Evolutionary conservation across 768 basidiomycete species (phyloP).

Genomic region (Termitomyces sp.): DNA sequence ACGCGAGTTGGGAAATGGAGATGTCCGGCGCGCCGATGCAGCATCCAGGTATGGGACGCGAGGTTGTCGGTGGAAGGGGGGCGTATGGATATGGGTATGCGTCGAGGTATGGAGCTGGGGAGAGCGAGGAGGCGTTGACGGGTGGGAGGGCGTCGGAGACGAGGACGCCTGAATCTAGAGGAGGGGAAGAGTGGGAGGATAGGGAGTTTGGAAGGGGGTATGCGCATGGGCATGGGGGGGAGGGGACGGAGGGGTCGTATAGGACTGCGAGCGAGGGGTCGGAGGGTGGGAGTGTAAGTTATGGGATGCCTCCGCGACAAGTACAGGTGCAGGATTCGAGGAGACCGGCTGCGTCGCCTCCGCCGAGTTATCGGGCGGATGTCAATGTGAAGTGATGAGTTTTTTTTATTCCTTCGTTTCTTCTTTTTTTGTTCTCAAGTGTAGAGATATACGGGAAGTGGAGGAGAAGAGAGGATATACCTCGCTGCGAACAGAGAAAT

Average conservation of each 20-base stretch:
- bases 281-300: neutral
- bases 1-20: conserved; percentile 30
- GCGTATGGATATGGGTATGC: neutral
- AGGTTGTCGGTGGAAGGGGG: neutral
- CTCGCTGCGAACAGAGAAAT: no score
- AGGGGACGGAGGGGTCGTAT: conserved; percentile 20
- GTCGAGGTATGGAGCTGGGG: neutral
- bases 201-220: neutral
- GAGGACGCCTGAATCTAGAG: neutral
- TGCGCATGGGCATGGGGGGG: conserved; percentile 19
- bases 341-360: conserved; percentile 3
- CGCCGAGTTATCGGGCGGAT: conserved; percentile 10
- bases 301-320: no score
- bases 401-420: no score
- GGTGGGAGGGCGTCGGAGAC: neutral
- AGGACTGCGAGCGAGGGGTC: conserved; percentile 19
- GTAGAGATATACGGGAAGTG: no score
- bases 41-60: conserved; percentile 5
- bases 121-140: neutral
- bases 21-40: conserved; percentile 5
- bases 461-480: no score
- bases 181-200: neutral
- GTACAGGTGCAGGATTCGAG: no score
- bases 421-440: no score
- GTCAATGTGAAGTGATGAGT: neutral